These are phyloP conservation scores for Phytophthora hibernalis DNA, from an alignment of 352 stramenopile genomes.

Conservation along the genomic window DNA sequence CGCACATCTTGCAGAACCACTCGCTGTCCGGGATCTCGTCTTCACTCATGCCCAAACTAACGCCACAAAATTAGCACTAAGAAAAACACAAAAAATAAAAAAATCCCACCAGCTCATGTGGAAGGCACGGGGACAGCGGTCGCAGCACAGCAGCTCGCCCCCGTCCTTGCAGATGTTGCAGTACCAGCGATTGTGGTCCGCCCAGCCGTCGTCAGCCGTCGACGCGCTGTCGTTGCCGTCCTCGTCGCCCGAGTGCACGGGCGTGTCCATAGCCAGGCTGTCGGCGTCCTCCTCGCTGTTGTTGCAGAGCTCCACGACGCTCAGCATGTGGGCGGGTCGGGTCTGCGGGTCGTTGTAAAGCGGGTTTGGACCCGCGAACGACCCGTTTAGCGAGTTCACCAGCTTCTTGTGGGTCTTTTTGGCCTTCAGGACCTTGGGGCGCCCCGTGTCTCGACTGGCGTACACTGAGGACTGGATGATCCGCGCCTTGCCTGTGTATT, in stretches of 20 bases:
- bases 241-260: slow-evolving; percentile 43
- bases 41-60: slow-evolving; percentile 81
- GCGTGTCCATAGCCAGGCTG: slow-evolving; percentile 41
- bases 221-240: slow-evolving; percentile 51
- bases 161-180: slow-evolving; percentile 92
- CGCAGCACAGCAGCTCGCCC: slow-evolving; percentile 92
- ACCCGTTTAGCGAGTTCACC: slow-evolving; percentile 15
- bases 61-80: slow-evolving; percentile 18
- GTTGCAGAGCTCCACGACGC: slow-evolving; percentile 80
- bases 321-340: slow-evolving; percentile 70
- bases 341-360: slow-evolving; percentile 4
- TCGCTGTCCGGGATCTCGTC: slow-evolving; percentile 81
- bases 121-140: slow-evolving; percentile 93
- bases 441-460: slow-evolving; percentile 31
- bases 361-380: slow-evolving; percentile 3
- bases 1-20: slow-evolving; percentile 91
- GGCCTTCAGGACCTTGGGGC: slow-evolving; percentile 14
- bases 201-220: slow-evolving; percentile 73
- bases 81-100: slow-evolving; percentile 7
- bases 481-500: slow-evolving; percentile 42
- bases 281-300: slow-evolving; percentile 60
- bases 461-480: slow-evolving; percentile 43
- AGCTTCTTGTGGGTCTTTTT: slow-evolving; percentile 29
- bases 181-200: slow-evolving; percentile 91
- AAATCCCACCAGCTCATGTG: slow-evolving; percentile 87